Evolutionary conservation across 106 monocot species (phyloP), one percentile per base, ranked within the genome.

Genomic region (Allium sativum): DNA sequence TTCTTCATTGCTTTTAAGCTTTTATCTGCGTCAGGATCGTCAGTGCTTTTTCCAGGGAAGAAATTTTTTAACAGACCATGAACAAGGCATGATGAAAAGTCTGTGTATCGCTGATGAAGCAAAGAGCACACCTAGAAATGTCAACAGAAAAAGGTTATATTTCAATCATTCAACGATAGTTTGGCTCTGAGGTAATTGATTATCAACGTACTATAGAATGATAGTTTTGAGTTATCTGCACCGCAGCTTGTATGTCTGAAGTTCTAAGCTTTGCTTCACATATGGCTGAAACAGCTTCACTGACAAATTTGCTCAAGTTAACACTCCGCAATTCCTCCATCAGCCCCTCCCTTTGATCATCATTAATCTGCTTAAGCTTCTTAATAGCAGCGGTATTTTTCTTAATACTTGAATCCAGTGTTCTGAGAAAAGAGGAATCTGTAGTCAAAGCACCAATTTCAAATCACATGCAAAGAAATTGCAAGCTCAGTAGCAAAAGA

Each of bases 241-340:
- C 96, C 67, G 96, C 91, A 52, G 96, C 84, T 80, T 87, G 87
- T 68, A 96, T 91, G 66, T 96, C 96, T 66, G 96, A 82, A 10
- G 87, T 69, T 61, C 70, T 84, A 58, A 96, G 87, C 69, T 91
- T 96, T 10, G 87, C 84, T 50, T 91, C 96, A 74, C 91, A 91
- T 16, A 96, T 96, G 64, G 86, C 83, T 73, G 84, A 77, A 15
- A 85, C 96, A 51, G 96, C 96, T 82, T 96, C 96, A 70, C 87
- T 96, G 72, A 96, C 96, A 77, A 96, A 96, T 72, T 88, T 96
- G 73, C 96, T 96, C 41, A 96, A 78, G 69, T 96, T 96, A 45
- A 96, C 87, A 76, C 75, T 84, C 78, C 72, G 91, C 43, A 96
- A 15, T 50, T 96, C 96, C 68, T 96, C 96, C 53, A 96, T 78